A percentile compares a stretch with the other conserved stretches of the same genome.
Evolutionary conservation across 2,329 filamentous ascomycete genomes (phyloP).

Genomic region (Setomelanomma holmii): DNA sequence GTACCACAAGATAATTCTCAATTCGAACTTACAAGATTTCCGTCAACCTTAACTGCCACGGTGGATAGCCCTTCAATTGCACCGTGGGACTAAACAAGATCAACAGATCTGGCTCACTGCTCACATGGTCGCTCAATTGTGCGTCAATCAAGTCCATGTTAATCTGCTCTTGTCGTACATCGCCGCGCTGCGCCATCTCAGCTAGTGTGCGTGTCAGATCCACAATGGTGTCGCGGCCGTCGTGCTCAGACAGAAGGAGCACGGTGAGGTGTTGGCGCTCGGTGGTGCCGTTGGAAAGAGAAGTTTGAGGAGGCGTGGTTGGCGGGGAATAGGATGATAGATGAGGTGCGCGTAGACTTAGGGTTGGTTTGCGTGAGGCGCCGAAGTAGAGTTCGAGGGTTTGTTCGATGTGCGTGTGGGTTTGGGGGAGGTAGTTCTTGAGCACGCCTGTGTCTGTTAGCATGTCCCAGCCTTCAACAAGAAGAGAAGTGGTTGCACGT

Average conservation of each 20-base stretch:
- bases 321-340: conserved; percentile 64
- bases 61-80: conserved; percentile 88
- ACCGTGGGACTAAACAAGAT: conserved; percentile 86
- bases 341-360: conserved; percentile 77
- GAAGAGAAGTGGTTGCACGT: too few relatives aligned
- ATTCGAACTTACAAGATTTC: conserved; percentile 76
- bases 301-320: conserved; percentile 48
- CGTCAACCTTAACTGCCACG: conserved; percentile 93
- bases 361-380: conserved; percentile 66
- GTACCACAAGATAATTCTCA: conserved; percentile 11
- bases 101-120: conserved; percentile 88
- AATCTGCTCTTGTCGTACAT: conserved; percentile 82
- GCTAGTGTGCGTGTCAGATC: conserved; percentile 93
- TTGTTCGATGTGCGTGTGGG: conserved; percentile 78
- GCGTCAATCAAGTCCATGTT: conserved; percentile 85
- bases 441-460: conserved; percentile 69
- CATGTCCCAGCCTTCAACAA: too few relatives aligned
- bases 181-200: conserved; percentile 91
- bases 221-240: conserved; percentile 91
- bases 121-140: conserved; percentile 79
- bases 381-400: conserved; percentile 92
- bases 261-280: conserved; percentile 61
- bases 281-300: conserved; percentile 44
- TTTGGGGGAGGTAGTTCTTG: conserved; percentile 86
- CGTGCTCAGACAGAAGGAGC: conserved; percentile 83